Percentiles rank a stretch among this genome's conserved stretches.
Conservation (phyloP, 169 alveolate species). For the Nephromyces sp. region DNA sequence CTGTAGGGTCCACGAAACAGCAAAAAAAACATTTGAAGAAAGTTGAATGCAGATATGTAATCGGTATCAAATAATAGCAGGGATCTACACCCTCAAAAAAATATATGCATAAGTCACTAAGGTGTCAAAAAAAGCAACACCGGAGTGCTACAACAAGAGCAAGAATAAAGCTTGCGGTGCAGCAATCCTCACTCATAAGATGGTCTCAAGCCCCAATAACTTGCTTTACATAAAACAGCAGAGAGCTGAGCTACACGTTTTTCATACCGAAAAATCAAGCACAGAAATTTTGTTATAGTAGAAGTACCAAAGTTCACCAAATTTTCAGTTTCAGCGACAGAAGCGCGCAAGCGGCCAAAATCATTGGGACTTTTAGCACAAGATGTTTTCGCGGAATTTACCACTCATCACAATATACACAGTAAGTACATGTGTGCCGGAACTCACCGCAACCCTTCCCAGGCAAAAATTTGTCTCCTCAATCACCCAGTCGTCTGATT, state of each 20-base stretch:
- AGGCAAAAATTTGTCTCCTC: slow-evolving; percentile 84
- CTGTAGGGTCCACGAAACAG: slow-evolving; percentile 15
- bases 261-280: background rate
- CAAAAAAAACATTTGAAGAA: background rate
- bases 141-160: too few species aligned
- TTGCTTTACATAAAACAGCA: background rate
- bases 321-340: background rate
- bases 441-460: slow-evolving; percentile 67
- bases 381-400: slow-evolving; percentile 3
- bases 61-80: background rate
- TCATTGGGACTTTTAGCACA: background rate
- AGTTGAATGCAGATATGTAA: background rate
- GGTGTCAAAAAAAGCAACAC: background rate
- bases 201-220: background rate
- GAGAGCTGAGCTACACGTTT: background rate
- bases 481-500: slow-evolving; percentile 75
- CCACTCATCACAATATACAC: background rate
- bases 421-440: background rate
- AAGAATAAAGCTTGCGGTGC: too few species aligned
- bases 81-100: background rate
- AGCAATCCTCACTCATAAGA: too few species aligned
- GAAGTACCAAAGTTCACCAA: background rate
- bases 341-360: background rate
- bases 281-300: background rate
- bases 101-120: background rate